Evolutionary conservation across 2,329 filamentous ascomycete genomes (phyloP).

Genomic region (Colletotrichum costaricense): DNA sequence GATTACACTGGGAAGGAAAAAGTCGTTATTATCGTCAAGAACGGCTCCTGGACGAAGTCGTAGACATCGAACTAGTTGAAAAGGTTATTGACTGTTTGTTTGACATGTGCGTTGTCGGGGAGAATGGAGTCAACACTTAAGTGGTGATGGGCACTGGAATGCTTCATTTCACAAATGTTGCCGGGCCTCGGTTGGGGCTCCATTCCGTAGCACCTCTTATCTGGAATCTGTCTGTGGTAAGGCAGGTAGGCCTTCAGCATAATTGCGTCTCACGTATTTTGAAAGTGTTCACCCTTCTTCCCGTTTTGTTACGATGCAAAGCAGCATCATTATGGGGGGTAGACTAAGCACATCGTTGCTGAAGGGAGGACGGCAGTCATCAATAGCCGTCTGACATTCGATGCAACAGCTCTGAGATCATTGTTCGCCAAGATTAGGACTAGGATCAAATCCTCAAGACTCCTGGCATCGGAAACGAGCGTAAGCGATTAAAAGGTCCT

Average conservation of each 20-base stretch:
- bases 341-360: background rate
- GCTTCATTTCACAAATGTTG: conserved; percentile 12
- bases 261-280: background rate
- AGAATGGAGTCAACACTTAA: background rate
- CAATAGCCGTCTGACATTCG: background rate
- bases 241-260: background rate
- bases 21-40: background rate
- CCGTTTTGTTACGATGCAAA: background rate
- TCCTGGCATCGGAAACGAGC: background rate
- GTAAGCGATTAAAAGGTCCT: conserved; percentile 13
- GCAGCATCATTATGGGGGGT: too few relatives aligned
- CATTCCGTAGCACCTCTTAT: background rate
- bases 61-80: background rate
- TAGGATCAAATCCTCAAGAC: background rate
- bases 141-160: conserved; percentile 18
- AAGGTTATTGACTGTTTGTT: background rate
- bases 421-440: background rate
- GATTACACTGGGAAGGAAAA: background rate
- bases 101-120: conserved; percentile 21
- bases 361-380: background rate
- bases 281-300: background rate
- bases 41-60: background rate
- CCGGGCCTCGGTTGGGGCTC: background rate
- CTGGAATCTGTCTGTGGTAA: background rate
- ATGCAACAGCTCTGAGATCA: background rate